phyloP scores from a whole-genome alignment of 108 stramenopile species.

The Fistulifera solaris region DNA sequence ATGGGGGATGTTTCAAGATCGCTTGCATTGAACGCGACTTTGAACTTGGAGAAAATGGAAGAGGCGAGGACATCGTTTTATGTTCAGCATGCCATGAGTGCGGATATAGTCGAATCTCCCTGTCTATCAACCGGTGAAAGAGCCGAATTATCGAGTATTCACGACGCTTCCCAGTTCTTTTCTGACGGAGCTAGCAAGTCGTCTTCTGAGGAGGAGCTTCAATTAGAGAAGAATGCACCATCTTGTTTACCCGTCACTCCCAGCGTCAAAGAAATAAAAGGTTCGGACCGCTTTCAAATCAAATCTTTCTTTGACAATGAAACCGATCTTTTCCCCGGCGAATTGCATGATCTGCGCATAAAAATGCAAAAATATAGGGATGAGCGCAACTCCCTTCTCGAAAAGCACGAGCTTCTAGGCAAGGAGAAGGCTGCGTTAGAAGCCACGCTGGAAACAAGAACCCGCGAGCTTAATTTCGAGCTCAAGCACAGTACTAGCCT shows the following conservation, averaged over 20 bases:
- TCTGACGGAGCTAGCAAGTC: neutral
- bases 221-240: no score
- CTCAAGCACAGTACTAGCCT: no score
- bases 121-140: neutral
- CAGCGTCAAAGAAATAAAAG: no score
- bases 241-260: no score
- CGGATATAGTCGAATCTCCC: neutral
- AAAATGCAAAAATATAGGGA: slow-evolving; percentile 4
- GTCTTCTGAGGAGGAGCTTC: no score
- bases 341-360: neutral
- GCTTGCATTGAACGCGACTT: neutral
- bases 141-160: neutral
- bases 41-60: neutral
- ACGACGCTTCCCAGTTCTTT: neutral
- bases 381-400: slow-evolving; percentile 14
- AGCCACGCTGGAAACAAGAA: neutral
- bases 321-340: no score
- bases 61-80: neutral
- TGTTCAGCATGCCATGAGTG: neutral
- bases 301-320: no score
- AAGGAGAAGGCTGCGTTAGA: neutral
- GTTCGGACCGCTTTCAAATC: no score
- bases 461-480: neutral
- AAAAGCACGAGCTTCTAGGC: slow-evolving; percentile 2
- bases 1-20: no score